Percentiles rank a stretch among this genome's conserved stretches.
Evolutionary conservation across 2,329 filamentous ascomycete species (phyloP).

Genomic region (Tolypocladium album): DNA sequence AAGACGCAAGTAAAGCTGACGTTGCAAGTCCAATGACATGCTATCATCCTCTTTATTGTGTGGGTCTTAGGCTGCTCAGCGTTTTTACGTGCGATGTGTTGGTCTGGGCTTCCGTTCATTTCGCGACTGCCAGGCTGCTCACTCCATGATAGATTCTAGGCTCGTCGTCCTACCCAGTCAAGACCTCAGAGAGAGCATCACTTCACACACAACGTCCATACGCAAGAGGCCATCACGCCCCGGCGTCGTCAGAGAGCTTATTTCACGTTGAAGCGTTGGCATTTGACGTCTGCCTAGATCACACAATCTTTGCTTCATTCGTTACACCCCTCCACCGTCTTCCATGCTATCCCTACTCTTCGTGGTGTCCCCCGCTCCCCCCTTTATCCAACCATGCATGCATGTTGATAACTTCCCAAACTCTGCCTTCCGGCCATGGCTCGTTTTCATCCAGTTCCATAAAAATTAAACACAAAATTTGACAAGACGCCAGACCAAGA

Average conservation of each 20-base stretch:
- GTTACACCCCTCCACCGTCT: neutral
- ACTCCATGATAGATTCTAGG: too few species aligned
- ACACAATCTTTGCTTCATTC: neutral
- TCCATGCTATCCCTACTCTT: neutral
- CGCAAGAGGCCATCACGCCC: neutral
- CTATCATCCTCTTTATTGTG: neutral
- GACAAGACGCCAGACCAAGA: neutral
- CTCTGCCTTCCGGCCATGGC: neutral
- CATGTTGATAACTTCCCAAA: neutral
- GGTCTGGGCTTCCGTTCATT: too few species aligned
- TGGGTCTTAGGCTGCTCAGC: neutral
- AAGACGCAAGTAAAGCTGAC: neutral
- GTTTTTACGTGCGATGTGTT: neutral
- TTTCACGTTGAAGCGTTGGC: neutral
- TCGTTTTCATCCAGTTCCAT: neutral
- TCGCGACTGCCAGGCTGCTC: too few species aligned
- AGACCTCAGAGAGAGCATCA: too few species aligned
- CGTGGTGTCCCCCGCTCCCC: neutral
- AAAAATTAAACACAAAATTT: neutral
- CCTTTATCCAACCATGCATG: neutral
- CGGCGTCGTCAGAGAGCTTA: rapidly evolving
- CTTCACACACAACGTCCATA: neutral
- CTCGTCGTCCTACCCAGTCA: too few species aligned
- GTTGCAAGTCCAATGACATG: neutral
- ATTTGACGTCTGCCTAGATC: neutral